Evolutionary conservation across 768 basidiomycete species (phyloP).

Genomic region (Suillus luteus): DNA sequence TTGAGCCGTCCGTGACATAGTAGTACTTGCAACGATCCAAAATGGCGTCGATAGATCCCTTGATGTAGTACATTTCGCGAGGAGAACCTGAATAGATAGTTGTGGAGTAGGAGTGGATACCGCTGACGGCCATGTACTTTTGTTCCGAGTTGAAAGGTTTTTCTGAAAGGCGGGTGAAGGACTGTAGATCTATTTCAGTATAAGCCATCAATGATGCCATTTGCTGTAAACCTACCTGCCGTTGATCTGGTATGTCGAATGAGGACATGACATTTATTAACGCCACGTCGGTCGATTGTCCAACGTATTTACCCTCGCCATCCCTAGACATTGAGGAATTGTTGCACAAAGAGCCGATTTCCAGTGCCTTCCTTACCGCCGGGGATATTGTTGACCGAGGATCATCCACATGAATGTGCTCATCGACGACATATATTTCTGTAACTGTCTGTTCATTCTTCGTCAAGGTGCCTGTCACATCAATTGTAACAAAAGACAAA

Average conservation of each 20-base stretch:
- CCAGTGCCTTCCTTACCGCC: constrained; percentile 71
- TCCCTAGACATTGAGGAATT: constrained; percentile 69
- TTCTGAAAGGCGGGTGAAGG: constrained; percentile 74
- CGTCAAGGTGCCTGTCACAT: constrained; percentile 73
- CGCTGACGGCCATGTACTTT: constrained; percentile 92
- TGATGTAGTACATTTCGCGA: constrained; percentile 86
- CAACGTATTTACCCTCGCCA: constrained; percentile 73
- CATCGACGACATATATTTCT: constrained; percentile 86
- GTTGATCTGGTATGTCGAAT: constrained; percentile 69
- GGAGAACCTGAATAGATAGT: constrained; percentile 34
- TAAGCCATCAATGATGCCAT: neutral
- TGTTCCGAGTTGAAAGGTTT: constrained; percentile 92
- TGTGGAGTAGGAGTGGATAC: constrained; percentile 49
- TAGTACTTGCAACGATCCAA: constrained; percentile 87
- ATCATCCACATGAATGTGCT: constrained; percentile 62
- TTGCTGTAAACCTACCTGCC: constrained; percentile 52
- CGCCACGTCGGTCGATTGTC: constrained; percentile 94
- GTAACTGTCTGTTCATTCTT: constrained; percentile 96
- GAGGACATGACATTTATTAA: constrained; percentile 74
- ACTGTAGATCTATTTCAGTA: constrained; percentile 37
- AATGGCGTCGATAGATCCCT: constrained; percentile 89
- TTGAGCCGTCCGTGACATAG: constrained; percentile 88
- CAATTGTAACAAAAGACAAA: neutral
- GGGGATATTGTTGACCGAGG: constrained; percentile 51
- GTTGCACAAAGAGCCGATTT: constrained; percentile 89